phyloP scores from a whole-genome alignment of 176 grass and related monocot genomes.

The Musa schizocarpa region DNA sequence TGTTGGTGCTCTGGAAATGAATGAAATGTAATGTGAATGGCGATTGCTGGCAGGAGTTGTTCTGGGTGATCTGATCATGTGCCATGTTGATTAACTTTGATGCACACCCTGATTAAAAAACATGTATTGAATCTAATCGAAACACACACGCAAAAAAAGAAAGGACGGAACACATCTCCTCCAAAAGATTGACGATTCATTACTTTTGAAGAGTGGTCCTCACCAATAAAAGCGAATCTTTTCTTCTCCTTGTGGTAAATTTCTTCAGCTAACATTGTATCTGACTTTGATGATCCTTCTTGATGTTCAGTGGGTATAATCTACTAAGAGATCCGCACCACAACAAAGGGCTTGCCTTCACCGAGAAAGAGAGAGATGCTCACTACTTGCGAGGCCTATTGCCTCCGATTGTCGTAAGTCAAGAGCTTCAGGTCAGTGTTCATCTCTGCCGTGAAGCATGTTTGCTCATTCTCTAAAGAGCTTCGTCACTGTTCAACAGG shows the following conservation, averaged over 20 bases:
- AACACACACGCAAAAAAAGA: too few relatives aligned
- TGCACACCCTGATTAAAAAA: too few relatives aligned
- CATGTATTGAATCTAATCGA: too few relatives aligned
- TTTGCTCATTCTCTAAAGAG: background rate
- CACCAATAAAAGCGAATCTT: too few relatives aligned
- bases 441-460: background rate
- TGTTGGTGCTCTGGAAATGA: too few relatives aligned
- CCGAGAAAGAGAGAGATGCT: conserved; percentile 73
- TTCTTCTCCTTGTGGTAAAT: too few relatives aligned
- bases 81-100: background rate
- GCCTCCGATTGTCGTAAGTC: conserved; percentile 64
- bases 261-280: too few relatives aligned
- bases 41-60: too few relatives aligned
- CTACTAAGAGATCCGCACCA: conserved; percentile 86
- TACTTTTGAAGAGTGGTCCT: too few relatives aligned
- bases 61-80: background rate
- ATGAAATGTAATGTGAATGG: too few relatives aligned
- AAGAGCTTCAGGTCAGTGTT: conserved; percentile 62
- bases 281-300: background rate
- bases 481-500: conserved; percentile 26
- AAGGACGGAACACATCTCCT: too few relatives aligned
- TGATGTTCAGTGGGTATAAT: conserved; percentile 58
- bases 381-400: conserved; percentile 90
- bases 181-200: too few relatives aligned
- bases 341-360: conserved; percentile 89